Conservation (phyloP, 2,329 filamentous ascomycete genomes). For the Pseudogymnoascus sp. region DNA sequence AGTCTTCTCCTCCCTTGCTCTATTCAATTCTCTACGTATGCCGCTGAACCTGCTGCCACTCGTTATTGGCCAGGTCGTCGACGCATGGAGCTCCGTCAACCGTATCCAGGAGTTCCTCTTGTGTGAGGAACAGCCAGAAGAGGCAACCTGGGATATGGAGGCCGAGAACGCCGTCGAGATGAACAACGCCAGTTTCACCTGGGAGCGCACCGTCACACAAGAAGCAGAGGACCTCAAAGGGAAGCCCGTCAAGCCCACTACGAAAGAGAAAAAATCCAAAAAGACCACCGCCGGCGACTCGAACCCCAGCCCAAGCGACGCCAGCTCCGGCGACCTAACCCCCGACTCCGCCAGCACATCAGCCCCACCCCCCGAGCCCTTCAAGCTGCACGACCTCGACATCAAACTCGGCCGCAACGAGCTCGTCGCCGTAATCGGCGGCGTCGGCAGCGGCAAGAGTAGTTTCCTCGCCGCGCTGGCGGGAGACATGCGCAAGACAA, state of each 20-base stretch:
- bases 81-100: slow-evolving; percentile 77
- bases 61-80: slow-evolving; percentile 81
- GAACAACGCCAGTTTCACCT: slow-evolving; percentile 72
- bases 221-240: slow-evolving; percentile 43
- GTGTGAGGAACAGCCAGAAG: slow-evolving; percentile 76
- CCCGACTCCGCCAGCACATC: slow-evolving; percentile 50
- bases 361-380: slow-evolving; percentile 54
- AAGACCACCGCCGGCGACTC: background rate
- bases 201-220: slow-evolving; percentile 64
- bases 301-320: slow-evolving; percentile 29
- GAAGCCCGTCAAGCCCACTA: slow-evolving; percentile 34
- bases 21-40: slow-evolving; percentile 88
- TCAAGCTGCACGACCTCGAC: slow-evolving; percentile 63
- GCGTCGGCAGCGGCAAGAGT: slow-evolving; percentile 85
- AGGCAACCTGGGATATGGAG: slow-evolving; percentile 50
- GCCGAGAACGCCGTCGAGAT: slow-evolving; percentile 66
- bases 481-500: slow-evolving; percentile 85
- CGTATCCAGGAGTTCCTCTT: slow-evolving; percentile 85
- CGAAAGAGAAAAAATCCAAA: slow-evolving; percentile 32
- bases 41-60: slow-evolving; percentile 85
- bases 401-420: slow-evolving; percentile 68
- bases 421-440: slow-evolving; percentile 76
- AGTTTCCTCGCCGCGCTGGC: slow-evolving; percentile 84
- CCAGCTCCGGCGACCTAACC: slow-evolving; percentile 39
- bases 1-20: slow-evolving; percentile 85